phyloP scores from a whole-genome alignment of 148 eudicot species.

The Chenopodium quinoa region DNA sequence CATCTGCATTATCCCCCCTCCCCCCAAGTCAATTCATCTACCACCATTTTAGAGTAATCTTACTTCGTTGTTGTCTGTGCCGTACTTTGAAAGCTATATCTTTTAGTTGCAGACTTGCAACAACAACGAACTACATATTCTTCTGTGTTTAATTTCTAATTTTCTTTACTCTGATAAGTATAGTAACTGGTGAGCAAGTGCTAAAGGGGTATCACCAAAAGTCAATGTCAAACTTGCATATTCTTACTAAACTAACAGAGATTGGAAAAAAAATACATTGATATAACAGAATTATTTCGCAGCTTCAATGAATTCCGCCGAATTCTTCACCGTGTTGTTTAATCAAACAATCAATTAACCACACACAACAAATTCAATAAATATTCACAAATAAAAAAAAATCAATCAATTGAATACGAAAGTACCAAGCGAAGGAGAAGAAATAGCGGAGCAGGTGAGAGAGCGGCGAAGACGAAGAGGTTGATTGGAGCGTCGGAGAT shows the following conservation, averaged over 20 bases:
- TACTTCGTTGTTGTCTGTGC: too few species aligned
- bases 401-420: background rate
- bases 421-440: slow-evolving; percentile 35
- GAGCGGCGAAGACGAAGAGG: slow-evolving; percentile 17
- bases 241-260: slow-evolving; percentile 10
- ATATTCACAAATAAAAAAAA: background rate
- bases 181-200: too few species aligned
- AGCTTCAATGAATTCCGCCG: slow-evolving; percentile 70
- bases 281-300: slow-evolving; percentile 75
- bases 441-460: slow-evolving; percentile 35
- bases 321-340: slow-evolving; percentile 43
- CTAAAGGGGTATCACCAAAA: too few species aligned
- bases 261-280: slow-evolving; percentile 69
- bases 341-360: slow-evolving; percentile 19
- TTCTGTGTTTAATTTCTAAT: too few species aligned
- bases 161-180: too few species aligned
- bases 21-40: too few species aligned
- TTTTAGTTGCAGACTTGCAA: too few species aligned
- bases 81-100: too few species aligned
- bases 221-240: too few species aligned
- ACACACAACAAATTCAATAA: background rate
- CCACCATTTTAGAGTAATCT: too few species aligned
- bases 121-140: too few species aligned
- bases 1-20: too few species aligned
- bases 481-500: background rate